Conservation (phyloP, 768 basidiomycete species). For the Suillus fuscotomentosus region DNA sequence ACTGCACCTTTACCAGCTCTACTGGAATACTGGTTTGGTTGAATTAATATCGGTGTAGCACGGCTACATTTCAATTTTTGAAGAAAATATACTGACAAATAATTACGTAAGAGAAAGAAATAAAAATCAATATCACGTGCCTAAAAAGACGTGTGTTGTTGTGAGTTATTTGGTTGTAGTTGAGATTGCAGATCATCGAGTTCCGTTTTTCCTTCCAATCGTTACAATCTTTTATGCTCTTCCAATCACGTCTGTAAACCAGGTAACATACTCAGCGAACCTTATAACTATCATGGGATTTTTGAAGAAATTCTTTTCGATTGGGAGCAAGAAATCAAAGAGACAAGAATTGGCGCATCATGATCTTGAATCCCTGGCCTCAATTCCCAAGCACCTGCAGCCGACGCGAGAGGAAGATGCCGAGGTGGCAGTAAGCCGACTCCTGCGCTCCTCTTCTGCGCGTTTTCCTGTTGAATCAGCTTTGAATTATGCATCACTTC, state of each 20-base stretch:
- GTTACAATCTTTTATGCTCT: constrained; percentile 20
- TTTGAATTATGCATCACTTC: constrained; percentile 54
- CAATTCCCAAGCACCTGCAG: constrained; percentile 15
- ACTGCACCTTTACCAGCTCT: too few species aligned
- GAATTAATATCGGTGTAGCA: too few species aligned
- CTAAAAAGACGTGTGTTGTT: constrained; percentile 20
- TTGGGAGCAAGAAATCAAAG: constrained; percentile 64
- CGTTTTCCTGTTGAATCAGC: constrained; percentile 58
- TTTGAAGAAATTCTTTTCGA: constrained; percentile 66
- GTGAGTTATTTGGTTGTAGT: constrained; percentile 46
- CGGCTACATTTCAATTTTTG: too few species aligned
- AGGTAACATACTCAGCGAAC: constrained; percentile 21
- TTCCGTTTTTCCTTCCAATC: constrained; percentile 3
- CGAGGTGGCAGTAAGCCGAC: constrained; percentile 42
- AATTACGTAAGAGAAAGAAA: too few species aligned
- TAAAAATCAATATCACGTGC: constrained; percentile 14
- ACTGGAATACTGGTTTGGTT: too few species aligned
- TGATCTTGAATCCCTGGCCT: constrained; percentile 28
- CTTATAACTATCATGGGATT: constrained; percentile 52
- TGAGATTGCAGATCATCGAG: constrained; percentile 13
- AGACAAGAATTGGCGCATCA: constrained; percentile 31
- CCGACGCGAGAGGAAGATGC: constrained; percentile 39
- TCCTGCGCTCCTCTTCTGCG: constrained; percentile 73
- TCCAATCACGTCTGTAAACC: constrained; percentile 26
- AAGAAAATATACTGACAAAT: too few species aligned